Base-by-base conservation (phyloP, 306 rosid genomes). In the Cercis canadensis region DNA sequence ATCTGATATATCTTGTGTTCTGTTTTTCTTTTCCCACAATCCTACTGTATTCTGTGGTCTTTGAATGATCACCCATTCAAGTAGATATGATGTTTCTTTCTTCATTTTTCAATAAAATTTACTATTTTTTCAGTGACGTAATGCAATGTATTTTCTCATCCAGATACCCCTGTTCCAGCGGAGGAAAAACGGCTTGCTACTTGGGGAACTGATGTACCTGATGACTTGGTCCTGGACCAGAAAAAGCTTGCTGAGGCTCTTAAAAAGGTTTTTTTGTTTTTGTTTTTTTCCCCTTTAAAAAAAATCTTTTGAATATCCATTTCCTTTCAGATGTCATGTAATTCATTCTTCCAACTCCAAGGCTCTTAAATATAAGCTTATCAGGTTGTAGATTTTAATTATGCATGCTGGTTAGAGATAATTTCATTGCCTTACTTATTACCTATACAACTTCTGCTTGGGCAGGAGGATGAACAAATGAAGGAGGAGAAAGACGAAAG, bases 201-300 rank as follows among this genome's bases (percentile, higher is more conserved):
- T 44, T 87, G 92, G 96, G 92, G 92, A 75, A 87, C 87, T 65
- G 90, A 89, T 62, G 82, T 83, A 29, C 96, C 92, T 0, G 86
- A 79, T 49, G 90, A 87, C 77, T 59, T 85, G 45, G 83, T 83
- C 29, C 75, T 85, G 67, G 86, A 87, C 62, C 74, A 75, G 77
- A 87, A 85, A 73, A 62, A 76, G 60, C 87, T 87, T 54, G 75
- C 73, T 11, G 87, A 83, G 36, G 71, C 90, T 49, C 86, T 89
- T 39, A 81, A 77, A 61, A 89, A 83, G 84, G 87, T 88, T 4
- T 59, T 36, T 19, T 45, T 34, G 8, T 24, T 24, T n/a, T n/a
- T n/a, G n/a, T n/a, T n/a, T n/a, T n/a, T n/a, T n/a, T n/a, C n/a
- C n/a, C n/a, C n/a, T n/a, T n/a, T n/a, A n/a, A n/a, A n/a, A n/a